Evolutionary conservation across 1,284 basidiomycete species (phyloP).

Genomic region (Cutaneotrichosporon curvatum): DNA sequence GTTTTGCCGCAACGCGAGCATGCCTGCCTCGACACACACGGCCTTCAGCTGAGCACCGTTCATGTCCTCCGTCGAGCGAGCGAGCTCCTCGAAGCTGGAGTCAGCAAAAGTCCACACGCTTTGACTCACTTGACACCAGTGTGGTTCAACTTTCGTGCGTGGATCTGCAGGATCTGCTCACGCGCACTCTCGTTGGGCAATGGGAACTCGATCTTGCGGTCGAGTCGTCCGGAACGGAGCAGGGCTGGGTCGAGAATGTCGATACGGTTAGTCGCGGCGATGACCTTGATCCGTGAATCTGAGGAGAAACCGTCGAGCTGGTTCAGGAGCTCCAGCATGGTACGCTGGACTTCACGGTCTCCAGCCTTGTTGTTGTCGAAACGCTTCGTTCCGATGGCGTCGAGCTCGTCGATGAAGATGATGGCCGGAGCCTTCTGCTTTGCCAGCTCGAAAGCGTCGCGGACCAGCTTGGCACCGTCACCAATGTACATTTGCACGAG

Average conservation of each 20-base stretch:
- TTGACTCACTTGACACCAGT: conserved; percentile 55
- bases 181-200: conserved; percentile 67
- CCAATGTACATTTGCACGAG: conserved; percentile 64
- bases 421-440: conserved; percentile 97
- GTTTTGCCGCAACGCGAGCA: conserved; percentile 77
- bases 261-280: conserved; percentile 97
- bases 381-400: conserved; percentile 97
- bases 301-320: conserved; percentile 76
- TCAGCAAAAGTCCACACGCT: background rate
- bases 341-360: conserved; percentile 97
- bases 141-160: conserved; percentile 76
- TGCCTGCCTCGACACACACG: conserved; percentile 94
- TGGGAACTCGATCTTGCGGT: conserved; percentile 75
- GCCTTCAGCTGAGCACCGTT: conserved; percentile 65
- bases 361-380: conserved; percentile 97
- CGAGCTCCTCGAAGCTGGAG: conserved; percentile 60
- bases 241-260: conserved; percentile 86
- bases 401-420: conserved; percentile 98
- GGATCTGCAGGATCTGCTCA: conserved; percentile 67
- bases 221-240: conserved; percentile 65
- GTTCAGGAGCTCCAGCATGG: conserved; percentile 97
- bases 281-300: conserved; percentile 97
- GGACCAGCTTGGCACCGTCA: conserved; percentile 90
- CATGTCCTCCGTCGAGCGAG: conserved; percentile 68
- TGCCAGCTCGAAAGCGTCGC: conserved; percentile 95